Evolutionary conservation across 345 rosid genomes (phyloP).

Genomic region (Tarenaya hassleriana): DNA sequence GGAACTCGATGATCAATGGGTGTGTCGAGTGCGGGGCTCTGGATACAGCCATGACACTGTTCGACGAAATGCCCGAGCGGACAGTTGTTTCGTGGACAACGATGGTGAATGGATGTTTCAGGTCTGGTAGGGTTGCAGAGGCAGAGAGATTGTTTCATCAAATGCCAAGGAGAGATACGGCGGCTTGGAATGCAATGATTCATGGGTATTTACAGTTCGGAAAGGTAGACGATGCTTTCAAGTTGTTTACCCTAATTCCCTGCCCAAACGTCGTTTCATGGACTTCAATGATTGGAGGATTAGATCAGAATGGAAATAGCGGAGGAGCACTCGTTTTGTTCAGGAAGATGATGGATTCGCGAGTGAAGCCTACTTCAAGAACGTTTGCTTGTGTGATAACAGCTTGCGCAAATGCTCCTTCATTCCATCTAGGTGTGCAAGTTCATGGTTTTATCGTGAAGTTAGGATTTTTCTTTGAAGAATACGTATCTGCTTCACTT

Average conservation of each 20-base stretch:
- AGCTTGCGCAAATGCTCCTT: slow-evolving; percentile 47
- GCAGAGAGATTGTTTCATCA: slow-evolving; percentile 51
- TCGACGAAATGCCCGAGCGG: slow-evolving; percentile 61
- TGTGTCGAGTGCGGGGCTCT: slow-evolving; percentile 58
- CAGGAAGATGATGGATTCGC: slow-evolving; percentile 41
- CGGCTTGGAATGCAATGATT: slow-evolving; percentile 72
- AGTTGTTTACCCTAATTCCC: slow-evolving; percentile 57
- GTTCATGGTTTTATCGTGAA: slow-evolving; percentile 48
- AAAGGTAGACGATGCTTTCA: slow-evolving; percentile 44
- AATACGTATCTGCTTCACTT: slow-evolving; percentile 51
- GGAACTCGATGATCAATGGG: slow-evolving; percentile 69
- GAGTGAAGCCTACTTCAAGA: slow-evolving; percentile 38
- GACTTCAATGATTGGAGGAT: slow-evolving; percentile 79
- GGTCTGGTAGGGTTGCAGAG: slow-evolving; percentile 39
- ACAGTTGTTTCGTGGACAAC: slow-evolving; percentile 71
- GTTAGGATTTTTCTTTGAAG: slow-evolving; percentile 39
- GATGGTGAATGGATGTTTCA: slow-evolving; percentile 59
- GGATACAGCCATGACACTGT: slow-evolving; percentile 34
- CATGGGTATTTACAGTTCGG: slow-evolving; percentile 53
- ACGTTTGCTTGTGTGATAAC: slow-evolving; percentile 51
- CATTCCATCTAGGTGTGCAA: slow-evolving; percentile 44
- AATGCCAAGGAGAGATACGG: slow-evolving; percentile 56
- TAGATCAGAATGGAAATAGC: slow-evolving; percentile 47
- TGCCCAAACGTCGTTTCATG: slow-evolving; percentile 58
- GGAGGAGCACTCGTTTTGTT: slow-evolving; percentile 46